Base-by-base conservation (phyloP, 768 basidiomycete species). In the Pleurotus giganteus region DNA sequence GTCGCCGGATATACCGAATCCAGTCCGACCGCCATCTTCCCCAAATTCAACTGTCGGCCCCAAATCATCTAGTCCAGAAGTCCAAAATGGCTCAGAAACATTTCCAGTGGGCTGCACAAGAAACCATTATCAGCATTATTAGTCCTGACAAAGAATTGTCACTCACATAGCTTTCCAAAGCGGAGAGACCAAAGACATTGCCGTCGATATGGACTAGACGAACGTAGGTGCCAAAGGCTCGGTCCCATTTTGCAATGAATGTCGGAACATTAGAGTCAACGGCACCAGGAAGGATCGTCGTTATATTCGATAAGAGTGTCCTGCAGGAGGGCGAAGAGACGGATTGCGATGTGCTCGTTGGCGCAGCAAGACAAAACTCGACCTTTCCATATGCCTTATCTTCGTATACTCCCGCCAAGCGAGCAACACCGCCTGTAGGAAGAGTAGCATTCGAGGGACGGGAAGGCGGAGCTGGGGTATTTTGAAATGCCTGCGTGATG, bases 141-240 rank as follows among this genome's bases (percentile, higher is more conserved):
- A 5, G 4, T 0, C 36, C 15, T 13, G 2, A 23, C 41, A 23
- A 26, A 15, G 3, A 19, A 34, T 12, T 3, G 21, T 36, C 6
- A 56, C 58, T 49, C 26, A 68, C 66, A 13, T 60, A 45, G 44
- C 64, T 66, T 8, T 29, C 45, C 0, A 67, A 28, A 2, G 12
- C 19, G 13, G 52, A 44, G 19, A 65, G 21, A 37, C 64, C 65
- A 57, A 65, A 70, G 13, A 57, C 6, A 26, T 65, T 63, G 4
- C 57, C 61, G 29, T 63, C 57, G 37, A 66, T 68, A 37, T 70
- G 69, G 4, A 58, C 52, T 2, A 68, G 29, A 9, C 52, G 53
- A n/a, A 65, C 27, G 42, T 69, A 64, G 3, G 63, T 51, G 1
- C 51, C 17, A 45, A 54, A 61, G 13, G 58, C 50, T 9, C 53